These are phyloP conservation scores for Globisporangium middletonii DNA, from an alignment of 352 stramenopile species.

Conservation along the genomic window DNA sequence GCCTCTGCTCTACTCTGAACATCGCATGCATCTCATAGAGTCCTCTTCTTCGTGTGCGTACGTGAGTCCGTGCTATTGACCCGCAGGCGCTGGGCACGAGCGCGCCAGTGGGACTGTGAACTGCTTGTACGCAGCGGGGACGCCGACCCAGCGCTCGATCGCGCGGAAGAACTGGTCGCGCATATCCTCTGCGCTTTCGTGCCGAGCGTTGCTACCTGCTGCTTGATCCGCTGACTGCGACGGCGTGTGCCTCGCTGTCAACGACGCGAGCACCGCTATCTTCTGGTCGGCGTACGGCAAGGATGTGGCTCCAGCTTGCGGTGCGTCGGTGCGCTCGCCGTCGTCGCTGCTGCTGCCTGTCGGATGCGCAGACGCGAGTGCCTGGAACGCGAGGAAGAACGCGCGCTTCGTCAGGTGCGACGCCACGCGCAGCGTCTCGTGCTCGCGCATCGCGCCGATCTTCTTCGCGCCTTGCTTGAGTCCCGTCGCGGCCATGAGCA, in stretches of 20 bases:
- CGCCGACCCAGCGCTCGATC: slow-evolving; percentile 27
- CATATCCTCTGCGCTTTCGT: not conserved
- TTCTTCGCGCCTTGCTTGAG: slow-evolving; percentile 78
- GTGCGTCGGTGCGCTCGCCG: too few relatives aligned
- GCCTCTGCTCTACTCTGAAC: too few relatives aligned
- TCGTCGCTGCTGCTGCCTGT: too few relatives aligned
- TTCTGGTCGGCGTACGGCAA: slow-evolving; percentile 38
- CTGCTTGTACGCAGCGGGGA: slow-evolving; percentile 29
- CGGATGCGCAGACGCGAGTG: too few relatives aligned
- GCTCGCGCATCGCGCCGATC: slow-evolving; percentile 35
- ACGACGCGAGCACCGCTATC: slow-evolving; percentile 17
- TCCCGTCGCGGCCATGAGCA: slow-evolving; percentile 47
- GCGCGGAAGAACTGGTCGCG: slow-evolving; percentile 7
- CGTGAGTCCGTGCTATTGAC: too few relatives aligned
- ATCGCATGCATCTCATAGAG: too few relatives aligned
- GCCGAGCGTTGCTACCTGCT: not conserved
- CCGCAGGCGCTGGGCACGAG: too few relatives aligned
- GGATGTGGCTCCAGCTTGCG: not conserved
- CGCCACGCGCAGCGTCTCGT: slow-evolving; percentile 40
- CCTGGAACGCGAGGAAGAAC: slow-evolving; percentile 46
- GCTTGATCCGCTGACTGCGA: not conserved
- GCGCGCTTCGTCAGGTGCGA: slow-evolving; percentile 59
- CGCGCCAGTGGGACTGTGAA: slow-evolving; percentile 38
- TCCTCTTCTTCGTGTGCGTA: too few relatives aligned
- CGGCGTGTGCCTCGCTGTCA: not conserved